Base-by-base conservation (phyloP, 805 yeast species). In the Metschnikowia lunata region DNA sequence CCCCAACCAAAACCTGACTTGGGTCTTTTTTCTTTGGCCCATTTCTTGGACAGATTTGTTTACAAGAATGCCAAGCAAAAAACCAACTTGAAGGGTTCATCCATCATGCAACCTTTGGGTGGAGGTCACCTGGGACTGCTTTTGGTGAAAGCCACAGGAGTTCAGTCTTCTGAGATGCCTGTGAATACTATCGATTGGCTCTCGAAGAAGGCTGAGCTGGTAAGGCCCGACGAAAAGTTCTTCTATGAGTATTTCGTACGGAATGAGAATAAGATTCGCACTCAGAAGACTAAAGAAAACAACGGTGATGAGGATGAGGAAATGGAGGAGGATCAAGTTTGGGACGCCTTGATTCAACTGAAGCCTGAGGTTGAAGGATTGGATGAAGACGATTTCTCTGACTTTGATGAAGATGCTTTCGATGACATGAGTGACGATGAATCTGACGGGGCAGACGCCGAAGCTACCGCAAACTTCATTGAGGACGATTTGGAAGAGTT, bases 71-170 rank as follows among this genome's bases (percentile, higher is more conserved):
- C 97, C 38, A 88, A 88, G 69, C 84, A 80, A 56, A 86, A 84
- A 64, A 73, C 81, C 14, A 63, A 71, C 30, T 69, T 82, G n/a
- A 82, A 85, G 61, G 98, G 98, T 58, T 73, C 85, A 4, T 88
- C 97, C 36, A 90, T 93, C 61, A 93, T 93, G 98, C 99, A 93
- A 72, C 98, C 99, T 40, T 73, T 93, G 52, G 89, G 95, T 36
- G 97, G 97, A 50, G 75, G 81, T 1, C 85, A 83, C 50, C 82
- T 87, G 15, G 87, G 85, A 8, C 69, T 82, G 5, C 66, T 85
- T 42, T 71, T 85, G 52, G 87, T 85, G 10, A 81, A 72, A 56
- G 79, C 88, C n/a, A 77, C 87, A 6, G 64, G 64, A 46, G 57
- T 63, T 26, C 36, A 59, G 13, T 54, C 59, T 27, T 62, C 63